These are phyloP conservation scores for Diaporthe sp. DNA, from an alignment of 2,329 filamentous ascomycete genomes.

Conservation along the genomic window DNA sequence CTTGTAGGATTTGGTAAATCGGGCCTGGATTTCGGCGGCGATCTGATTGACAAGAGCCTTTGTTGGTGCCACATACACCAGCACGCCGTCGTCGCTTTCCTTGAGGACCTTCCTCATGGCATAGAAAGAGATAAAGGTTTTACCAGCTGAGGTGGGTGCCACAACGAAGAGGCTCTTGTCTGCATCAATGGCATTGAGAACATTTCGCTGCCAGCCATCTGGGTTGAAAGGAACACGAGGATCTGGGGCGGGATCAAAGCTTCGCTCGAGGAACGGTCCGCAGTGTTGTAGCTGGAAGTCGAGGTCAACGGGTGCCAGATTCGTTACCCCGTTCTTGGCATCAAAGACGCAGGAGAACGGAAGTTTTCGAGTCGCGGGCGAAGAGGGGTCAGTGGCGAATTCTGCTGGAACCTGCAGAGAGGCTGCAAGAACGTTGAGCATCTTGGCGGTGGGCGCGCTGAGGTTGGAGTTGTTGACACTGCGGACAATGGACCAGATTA, in stretches of 20 bases:
- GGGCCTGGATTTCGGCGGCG: constrained; percentile 81
- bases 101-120: constrained; percentile 84
- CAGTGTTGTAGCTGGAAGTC: constrained; percentile 79
- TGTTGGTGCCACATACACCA: constrained; percentile 86
- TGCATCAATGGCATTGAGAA: constrained; percentile 80
- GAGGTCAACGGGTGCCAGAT: constrained; percentile 33
- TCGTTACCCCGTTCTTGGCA: constrained; percentile 10
- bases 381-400: constrained; percentile 2
- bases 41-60: constrained; percentile 90
- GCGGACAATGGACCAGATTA: constrained; percentile 44
- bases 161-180: constrained; percentile 81
- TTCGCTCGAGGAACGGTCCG: constrained; percentile 82
- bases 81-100: constrained; percentile 75
- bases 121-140: constrained; percentile 89
- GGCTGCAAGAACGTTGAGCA: constrained; percentile 28
- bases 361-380: neutral
- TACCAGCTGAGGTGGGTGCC: constrained; percentile 83
- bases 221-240: constrained; percentile 78
- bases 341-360: constrained; percentile 31
- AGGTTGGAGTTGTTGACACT: constrained; percentile 38
- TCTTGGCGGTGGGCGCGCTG: constrained; percentile 20
- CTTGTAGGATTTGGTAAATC: constrained; percentile 77
- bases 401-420: constrained; percentile 14
- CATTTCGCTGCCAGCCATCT: constrained; percentile 82
- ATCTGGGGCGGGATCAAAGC: constrained; percentile 77